These are phyloP conservation scores for Diaporthe nobilis DNA, from an alignment of 2,329 filamentous ascomycete species.

Conservation along the genomic window DNA sequence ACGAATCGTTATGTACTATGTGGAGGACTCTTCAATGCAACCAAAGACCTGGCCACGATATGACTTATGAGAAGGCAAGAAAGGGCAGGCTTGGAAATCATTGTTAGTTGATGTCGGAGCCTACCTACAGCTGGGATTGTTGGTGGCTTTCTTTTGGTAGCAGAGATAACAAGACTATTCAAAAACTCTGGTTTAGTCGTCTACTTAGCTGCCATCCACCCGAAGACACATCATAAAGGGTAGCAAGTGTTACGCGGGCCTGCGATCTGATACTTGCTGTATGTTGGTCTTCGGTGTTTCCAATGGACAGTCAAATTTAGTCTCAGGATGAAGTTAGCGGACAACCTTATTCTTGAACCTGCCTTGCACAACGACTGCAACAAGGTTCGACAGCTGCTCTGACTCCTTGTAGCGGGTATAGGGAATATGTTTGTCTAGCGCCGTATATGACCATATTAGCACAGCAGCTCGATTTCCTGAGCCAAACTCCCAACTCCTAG, in stretches of 20 bases:
- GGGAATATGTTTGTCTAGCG: not conserved
- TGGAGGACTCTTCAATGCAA: not conserved
- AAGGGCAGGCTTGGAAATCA: not conserved
- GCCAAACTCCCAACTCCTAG: not conserved
- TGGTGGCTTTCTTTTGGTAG: not conserved
- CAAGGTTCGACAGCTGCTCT: not conserved
- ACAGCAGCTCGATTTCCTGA: not conserved
- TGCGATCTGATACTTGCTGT: not conserved
- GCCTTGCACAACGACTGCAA: not conserved
- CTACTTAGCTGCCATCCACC: not conserved
- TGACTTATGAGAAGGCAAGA: not conserved
- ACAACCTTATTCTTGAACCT: not conserved
- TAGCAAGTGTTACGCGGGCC: not conserved
- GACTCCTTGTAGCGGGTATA: constrained; percentile 5
- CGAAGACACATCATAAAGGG: too few relatives aligned
- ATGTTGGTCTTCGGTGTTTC: not conserved
- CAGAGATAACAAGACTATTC: constrained; percentile 5
- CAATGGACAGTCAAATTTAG: not conserved
- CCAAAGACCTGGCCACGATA: not conserved
- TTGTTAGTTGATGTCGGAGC: not conserved
- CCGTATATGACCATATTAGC: not conserved
- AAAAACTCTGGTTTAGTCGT: not conserved
- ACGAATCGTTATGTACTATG: not conserved
- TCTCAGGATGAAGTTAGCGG: not conserved
- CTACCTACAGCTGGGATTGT: not conserved